Evolutionary conservation across 1,284 basidiomycete genomes (phyloP), one percentile per base, ranked within the genome.

Genomic region (Cystobasidiaceae sp.): DNA sequence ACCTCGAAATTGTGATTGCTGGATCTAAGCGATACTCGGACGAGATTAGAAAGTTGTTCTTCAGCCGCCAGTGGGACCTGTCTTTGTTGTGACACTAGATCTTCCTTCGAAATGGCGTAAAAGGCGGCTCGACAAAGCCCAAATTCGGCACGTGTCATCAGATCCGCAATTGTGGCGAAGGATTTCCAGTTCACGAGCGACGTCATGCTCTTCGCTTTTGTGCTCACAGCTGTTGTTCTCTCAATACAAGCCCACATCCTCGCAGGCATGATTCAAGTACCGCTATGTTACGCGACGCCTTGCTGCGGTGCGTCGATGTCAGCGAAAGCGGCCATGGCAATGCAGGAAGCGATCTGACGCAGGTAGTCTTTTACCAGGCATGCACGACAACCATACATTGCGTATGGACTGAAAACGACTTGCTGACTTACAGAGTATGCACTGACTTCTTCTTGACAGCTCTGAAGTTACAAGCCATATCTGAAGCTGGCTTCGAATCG

Each of bases 401-500:
- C 61, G 61, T 64, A 45, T 25, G 60, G n/a, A n/a, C 50, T 27
- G 45, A 34, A 8, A 30, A 41, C 19, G 11, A 44, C 55, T 58
- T 51, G 19, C 15, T 17, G n/a, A 27, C 19, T 23, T 33, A 11
- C 9, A 41, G 19, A 21, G 11, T 44, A 6, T 32, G 23, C 11
- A 21, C 39, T n/a, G 32, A 52, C 19, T 25, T 4, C 11, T 21
- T 21, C 27, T 23, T 30, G 6, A 1, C 34, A 64, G 61, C 61
- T 9, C 39, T 67, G 37, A 68, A 64, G 49, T 54, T 65, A 4
- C 23, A 68, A 41, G 67, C 67, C 28, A 68, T 70, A 28, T 32
- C 66, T 9, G 3, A 44, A 19, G 71, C 71, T 43, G 71, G 71
- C 4, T 71, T 70, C 67, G 39, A 61, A 4, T 65, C 67, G 2